Evolutionary conservation across 2,329 filamentous ascomycete genomes (phyloP).

Genomic region (Apiospora kogelbergensis): DNA sequence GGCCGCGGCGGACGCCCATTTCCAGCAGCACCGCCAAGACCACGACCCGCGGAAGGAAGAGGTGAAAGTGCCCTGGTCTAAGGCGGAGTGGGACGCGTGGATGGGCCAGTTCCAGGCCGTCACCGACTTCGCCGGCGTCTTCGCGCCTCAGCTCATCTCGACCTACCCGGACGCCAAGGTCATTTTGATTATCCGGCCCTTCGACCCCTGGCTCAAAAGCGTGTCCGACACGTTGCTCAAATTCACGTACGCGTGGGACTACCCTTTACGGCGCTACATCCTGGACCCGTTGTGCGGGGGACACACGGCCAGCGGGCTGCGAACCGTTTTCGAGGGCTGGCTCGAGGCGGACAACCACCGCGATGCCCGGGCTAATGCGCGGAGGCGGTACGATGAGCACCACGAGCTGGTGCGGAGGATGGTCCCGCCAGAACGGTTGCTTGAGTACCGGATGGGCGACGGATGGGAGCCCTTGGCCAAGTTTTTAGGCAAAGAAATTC

Average conservation of each 20-base stretch:
- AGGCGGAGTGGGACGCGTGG: conserved; percentile 8
- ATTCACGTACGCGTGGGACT: neutral
- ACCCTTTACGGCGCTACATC: neutral
- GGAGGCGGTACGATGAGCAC: neutral
- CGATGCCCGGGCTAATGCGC: neutral
- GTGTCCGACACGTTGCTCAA: neutral
- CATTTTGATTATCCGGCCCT: conserved; percentile 32
- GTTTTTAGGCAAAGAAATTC: conserved; percentile 15
- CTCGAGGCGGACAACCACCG: neutral
- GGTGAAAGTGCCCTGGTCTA: neutral
- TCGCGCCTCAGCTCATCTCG: conserved; percentile 36
- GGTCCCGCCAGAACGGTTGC: conserved; percentile 11
- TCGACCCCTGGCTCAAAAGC: conserved; percentile 26
- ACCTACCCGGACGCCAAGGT: conserved; percentile 42
- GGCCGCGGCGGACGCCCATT: neutral
- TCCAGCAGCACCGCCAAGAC: neutral
- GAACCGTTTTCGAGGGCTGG: neutral
- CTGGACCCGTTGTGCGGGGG: neutral
- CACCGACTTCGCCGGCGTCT: conserved; percentile 37
- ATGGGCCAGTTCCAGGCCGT: conserved; percentile 25
- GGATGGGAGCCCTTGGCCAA: conserved; percentile 18
- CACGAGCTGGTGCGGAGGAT: neutral
- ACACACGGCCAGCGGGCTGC: neutral
- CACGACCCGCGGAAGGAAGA: neutral
- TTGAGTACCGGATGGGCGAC: conserved; percentile 16